These are phyloP conservation scores for Trichaptum fuscoviolaceum DNA, from an alignment of 768 basidiomycete species.

Conservation along the genomic window DNA sequence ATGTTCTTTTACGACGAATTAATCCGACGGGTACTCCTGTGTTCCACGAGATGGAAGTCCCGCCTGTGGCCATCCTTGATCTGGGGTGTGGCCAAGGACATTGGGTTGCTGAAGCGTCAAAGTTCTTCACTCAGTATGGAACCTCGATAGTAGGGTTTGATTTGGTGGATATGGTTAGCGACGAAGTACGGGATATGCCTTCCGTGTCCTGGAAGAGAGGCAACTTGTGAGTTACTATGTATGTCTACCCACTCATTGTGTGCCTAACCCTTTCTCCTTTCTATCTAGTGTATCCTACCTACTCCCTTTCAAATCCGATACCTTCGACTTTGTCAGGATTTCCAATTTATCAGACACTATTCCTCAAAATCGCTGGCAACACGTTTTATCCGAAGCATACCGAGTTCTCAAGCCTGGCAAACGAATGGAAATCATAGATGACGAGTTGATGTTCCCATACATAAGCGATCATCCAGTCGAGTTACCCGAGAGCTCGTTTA, in stretches of 20 bases:
- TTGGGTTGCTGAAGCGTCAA: conserved; percentile 63
- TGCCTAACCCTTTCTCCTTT: conserved; percentile 6
- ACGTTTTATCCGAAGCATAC: conserved; percentile 51
- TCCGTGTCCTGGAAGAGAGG: conserved; percentile 52
- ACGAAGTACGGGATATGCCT: conserved; percentile 19
- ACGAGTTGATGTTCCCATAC: conserved; percentile 62
- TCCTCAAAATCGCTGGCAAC: conserved; percentile 54
- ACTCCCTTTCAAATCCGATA: conserved; percentile 56
- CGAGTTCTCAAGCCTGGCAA: conserved; percentile 61
- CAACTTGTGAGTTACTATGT: conserved; percentile 54
- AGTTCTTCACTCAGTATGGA: conserved; percentile 45
- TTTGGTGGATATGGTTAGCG: conserved; percentile 35
- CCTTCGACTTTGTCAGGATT: conserved; percentile 72
- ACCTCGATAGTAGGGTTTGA: conserved; percentile 63
- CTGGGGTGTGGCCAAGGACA: conserved; percentile 70
- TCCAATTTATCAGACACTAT: conserved; percentile 61
- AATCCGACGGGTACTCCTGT: conserved; percentile 49
- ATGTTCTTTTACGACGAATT: conserved; percentile 48
- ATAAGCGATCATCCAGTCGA: conserved; percentile 23
- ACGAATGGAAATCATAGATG: conserved; percentile 69
- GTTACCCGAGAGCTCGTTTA: not conserved
- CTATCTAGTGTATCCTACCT: conserved; percentile 41
- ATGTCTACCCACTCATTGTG: not conserved
- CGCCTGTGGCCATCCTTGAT: conserved; percentile 57
- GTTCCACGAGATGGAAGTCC: conserved; percentile 47